Base-by-base conservation (phyloP, 306 rosid genomes). In the Myrica gale region DNA sequence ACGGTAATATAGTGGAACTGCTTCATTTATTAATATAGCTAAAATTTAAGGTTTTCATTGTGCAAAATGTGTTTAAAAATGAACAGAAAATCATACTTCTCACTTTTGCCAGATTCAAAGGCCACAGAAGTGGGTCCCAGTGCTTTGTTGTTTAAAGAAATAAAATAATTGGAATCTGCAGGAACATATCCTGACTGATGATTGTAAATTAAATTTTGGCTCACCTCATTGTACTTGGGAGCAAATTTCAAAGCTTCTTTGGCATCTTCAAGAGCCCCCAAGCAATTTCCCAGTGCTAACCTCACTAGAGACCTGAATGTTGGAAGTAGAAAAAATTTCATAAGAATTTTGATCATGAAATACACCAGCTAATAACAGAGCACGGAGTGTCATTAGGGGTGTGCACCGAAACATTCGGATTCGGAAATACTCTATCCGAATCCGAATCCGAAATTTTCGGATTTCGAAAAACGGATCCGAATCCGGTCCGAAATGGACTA, bases 211-310 rank as follows among this genome's bases (percentile, higher is more conserved):
- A 73, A 9, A 71, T 74, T 67, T 67, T 39, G 45, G 75, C 72
- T 84, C 78, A 93, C 98, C 96, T 93, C 96, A 17, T 75, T 71
- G 86, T 86, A 88, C 2, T 41, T 81, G 62, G 97, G 92, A 65
- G 85, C 84, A n/a, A 88, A 80, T 55, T 70, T 70, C 87, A 89
- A 79, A 79, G 97, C 93, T 84, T 88, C 85, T 39, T 23, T 84
- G 1, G 95, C 90, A 83, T 87, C 98, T 77, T 87, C 79, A 63
- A 94, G 96, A 46, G 96, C 96, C 52, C 88, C 96, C 32, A 83
- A 45, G 79, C 78, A 80, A 82, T 91, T 90, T 19, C 85, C 89
- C 85, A 84, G 62, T 58, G 89, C 95, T 68, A 94, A 76, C 84
- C 95, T 85, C 77, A 88, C 90, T 10, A 48, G 19, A 53, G 98